Evolutionary conservation across 176 grass and related monocot species (phyloP).

Genomic region (Cymbopogon citratus): DNA sequence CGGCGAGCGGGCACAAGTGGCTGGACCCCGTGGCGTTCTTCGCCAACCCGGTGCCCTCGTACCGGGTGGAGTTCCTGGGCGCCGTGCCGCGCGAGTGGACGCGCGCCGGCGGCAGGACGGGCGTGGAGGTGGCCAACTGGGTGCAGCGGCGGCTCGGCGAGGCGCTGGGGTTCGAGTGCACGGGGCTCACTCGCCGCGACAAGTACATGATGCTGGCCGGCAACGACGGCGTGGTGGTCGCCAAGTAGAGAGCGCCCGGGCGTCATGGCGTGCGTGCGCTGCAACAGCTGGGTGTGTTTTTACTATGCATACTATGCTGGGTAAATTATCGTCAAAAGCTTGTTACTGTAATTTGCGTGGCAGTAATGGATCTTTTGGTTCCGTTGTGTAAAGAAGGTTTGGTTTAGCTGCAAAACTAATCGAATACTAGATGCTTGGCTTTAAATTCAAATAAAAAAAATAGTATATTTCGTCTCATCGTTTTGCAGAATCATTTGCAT

Average conservation of each 20-base stretch:
- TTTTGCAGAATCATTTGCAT: background rate
- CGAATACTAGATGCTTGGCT: constrained; percentile 5
- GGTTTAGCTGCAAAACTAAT: background rate
- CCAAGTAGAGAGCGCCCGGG: background rate
- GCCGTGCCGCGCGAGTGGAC: constrained; percentile 48
- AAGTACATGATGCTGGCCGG: constrained; percentile 93
- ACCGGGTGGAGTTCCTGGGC: constrained; percentile 66
- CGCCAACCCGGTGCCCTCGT: constrained; percentile 56
- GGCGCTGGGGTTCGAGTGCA: constrained; percentile 76
- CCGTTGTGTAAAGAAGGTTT: constrained; percentile 9
- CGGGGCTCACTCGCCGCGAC: constrained; percentile 54
- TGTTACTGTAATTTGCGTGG: constrained; percentile 28
- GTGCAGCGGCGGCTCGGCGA: constrained; percentile 63
- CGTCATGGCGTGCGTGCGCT: background rate
- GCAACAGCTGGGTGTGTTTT: background rate
- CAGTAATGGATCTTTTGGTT: background rate
- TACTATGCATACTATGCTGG: constrained; percentile 9
- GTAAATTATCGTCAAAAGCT: constrained; percentile 23
- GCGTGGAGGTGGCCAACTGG: constrained; percentile 72
- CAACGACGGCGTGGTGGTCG: constrained; percentile 74
- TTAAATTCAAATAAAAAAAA: background rate
- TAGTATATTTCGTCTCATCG: constrained; percentile 1
- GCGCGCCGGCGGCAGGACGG: constrained; percentile 36
- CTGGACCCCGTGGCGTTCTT: constrained; percentile 74
- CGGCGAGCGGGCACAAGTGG: constrained; percentile 83